Evolutionary conservation across 2,329 filamentous ascomycete genomes (phyloP), one percentile per base, ranked within the genome.

Genomic region (Beauveria sp.): DNA sequence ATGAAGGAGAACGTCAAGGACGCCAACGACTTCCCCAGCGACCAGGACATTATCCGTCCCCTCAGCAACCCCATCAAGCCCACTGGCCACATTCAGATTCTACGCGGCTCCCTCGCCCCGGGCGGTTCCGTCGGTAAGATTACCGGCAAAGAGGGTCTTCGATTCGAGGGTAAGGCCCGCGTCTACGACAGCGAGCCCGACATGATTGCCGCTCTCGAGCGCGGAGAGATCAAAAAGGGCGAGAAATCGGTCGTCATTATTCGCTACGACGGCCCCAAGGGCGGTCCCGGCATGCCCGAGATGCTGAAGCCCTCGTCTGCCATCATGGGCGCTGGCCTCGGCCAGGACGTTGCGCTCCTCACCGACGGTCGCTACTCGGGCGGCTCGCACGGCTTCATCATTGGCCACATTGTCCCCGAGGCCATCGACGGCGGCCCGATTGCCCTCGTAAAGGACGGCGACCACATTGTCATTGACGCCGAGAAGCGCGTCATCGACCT

Each of bases 91-190:
- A 83, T 98, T 63, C 91, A 93, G 73, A 90, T 98, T 63, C 82
- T 98, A 3, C 84, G 85, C 63, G 93, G 93, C 22, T 96, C 96
- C 72, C 82, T 97, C 38, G 91, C 93, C 3, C 93, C 93, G 1
- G 89, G 86, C 12, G 93, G 93, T 40, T 90, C 93, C 1, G 93
- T 98, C 1, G 93, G 92, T 63, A 98, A 98, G 75, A 97, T 98
- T 74, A 97, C 93, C 0, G 93, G 93, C 42, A 97, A 97, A 73
- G 93, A 98, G 74, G 93, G 93, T 2, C 81, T 92, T 7, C 79
- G 77, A 14, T 98, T 98, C 74, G 87, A 81, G 0, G 93, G 93
- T 54, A 86, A 85, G 65, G 93, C 91, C 0, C 82, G 86, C 22
- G 90, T 96, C 51, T 98, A 95, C 73, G 80, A 97, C 75, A 93